These are phyloP conservation scores for Ascochyta pisi DNA, from an alignment of 2,329 filamentous ascomycete genomes.

Conservation along the genomic window DNA sequence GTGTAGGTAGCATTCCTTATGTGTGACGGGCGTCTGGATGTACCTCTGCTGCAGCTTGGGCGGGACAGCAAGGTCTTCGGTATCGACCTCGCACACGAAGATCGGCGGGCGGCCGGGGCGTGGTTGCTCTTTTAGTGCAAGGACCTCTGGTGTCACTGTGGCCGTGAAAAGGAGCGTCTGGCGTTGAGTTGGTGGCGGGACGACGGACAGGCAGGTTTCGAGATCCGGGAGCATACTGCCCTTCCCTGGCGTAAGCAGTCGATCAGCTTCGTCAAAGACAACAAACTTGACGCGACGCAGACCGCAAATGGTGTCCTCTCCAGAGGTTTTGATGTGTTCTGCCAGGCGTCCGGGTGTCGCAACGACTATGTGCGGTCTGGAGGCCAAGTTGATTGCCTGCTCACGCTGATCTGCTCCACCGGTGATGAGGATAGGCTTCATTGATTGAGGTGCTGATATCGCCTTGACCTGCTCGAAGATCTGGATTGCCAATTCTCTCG, in stretches of 20 bases:
- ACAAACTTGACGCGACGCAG: constrained; percentile 81
- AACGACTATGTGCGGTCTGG: constrained; percentile 88
- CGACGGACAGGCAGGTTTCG: constrained; percentile 81
- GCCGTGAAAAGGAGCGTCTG: constrained; percentile 97
- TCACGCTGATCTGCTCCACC: constrained; percentile 91
- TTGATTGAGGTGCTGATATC: constrained; percentile 83
- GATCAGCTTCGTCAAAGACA: constrained; percentile 94
- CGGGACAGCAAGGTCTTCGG: constrained; percentile 74
- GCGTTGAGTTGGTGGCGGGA: constrained; percentile 79
- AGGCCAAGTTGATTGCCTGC: constrained; percentile 83
- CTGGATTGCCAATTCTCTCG: constrained; percentile 86
- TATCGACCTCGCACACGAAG: constrained; percentile 89
- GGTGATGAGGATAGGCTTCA: constrained; percentile 89
- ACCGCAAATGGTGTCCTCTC: constrained; percentile 86
- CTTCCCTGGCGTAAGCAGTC: constrained; percentile 75
- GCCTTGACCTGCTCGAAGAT: constrained; percentile 97
- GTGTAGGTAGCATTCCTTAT: constrained; percentile 95
- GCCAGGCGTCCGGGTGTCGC: constrained; percentile 89
- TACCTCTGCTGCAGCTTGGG: constrained; percentile 83
- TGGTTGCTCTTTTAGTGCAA: constrained; percentile 81
- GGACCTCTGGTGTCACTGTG: constrained; percentile 90
- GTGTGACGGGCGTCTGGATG: constrained; percentile 85
- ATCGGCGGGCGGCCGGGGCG: constrained; percentile 76
- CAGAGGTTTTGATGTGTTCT: constrained; percentile 90
- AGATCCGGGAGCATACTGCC: constrained; percentile 96